phyloP scores from a whole-genome alignment of 805 yeast genomes.

The Lachancea quebecensis region DNA sequence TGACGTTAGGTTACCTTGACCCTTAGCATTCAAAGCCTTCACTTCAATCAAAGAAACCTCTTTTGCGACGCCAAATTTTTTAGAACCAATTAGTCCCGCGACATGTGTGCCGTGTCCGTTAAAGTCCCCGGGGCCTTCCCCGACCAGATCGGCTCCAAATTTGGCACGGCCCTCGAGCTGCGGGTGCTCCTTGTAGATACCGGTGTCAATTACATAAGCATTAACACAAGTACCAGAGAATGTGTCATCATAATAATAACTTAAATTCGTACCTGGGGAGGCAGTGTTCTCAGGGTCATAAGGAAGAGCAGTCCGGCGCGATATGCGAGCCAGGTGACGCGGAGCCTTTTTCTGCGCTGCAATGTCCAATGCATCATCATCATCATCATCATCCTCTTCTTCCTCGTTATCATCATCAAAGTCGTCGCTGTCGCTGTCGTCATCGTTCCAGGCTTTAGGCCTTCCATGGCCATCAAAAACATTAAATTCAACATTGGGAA shows the following conservation, averaged over 20 bases:
- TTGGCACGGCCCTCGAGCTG: conserved; percentile 57
- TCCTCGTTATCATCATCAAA: conserved; percentile 11
- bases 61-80: conserved; percentile 78
- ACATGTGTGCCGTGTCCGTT: conserved; percentile 93
- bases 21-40: conserved; percentile 61
- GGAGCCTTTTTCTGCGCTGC: conserved; percentile 45
- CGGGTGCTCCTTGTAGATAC: conserved; percentile 55
- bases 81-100: conserved; percentile 81
- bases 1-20: conserved; percentile 64
- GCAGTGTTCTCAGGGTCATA: conserved; percentile 13
- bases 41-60: conserved; percentile 57
- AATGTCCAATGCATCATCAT: conserved; percentile 1
- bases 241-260: conserved; percentile 43
- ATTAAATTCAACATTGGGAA: conserved; percentile 56
- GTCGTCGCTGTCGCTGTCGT: conserved; percentile 7
- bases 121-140: conserved; percentile 56
- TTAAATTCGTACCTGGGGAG: conserved; percentile 22
- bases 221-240: conserved; percentile 53
- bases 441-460: conserved; percentile 7
- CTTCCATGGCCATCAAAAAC: conserved; percentile 38
- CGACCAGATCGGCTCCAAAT: conserved; percentile 56
- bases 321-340: conserved; percentile 58
- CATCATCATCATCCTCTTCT: conserved; percentile 5
- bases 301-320: conserved; percentile 40
- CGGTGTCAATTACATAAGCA: conserved; percentile 81